Evolutionary conservation across 2,329 filamentous ascomycete species (phyloP), one percentile per base, ranked within the genome.

Genomic region (Xylaria multiplex): DNA sequence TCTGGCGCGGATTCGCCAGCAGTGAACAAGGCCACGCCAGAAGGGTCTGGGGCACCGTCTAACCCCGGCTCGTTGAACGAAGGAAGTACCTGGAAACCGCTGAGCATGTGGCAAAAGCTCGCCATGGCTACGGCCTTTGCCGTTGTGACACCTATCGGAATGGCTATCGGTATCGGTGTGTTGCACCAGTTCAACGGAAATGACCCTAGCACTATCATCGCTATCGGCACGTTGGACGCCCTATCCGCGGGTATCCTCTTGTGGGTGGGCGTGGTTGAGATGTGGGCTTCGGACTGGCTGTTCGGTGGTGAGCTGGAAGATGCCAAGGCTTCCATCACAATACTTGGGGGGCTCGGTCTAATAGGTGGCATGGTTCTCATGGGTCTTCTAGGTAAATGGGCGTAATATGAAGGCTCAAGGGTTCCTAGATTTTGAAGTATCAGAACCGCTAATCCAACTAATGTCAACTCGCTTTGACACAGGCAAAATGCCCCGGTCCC

Each of bases 251-350:
- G 91, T 32, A 92, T 95, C 50, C 81, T 94, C 37, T 80, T 91
- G n/a, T 94, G 91, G 90, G 91, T 93, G 1, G 90, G 90, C 1
- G 79, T 93, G 1, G 91, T 93, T 0, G 91, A 93, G 79, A 93
- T 94, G 90, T 90, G 89, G 87, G 90, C 90, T 2, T 81, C 85
- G 46, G 91, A 94, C 74, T 94, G 91, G 91, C 85, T 90, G 71
- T 79, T 87, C 72, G 81, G 81, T 1, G 85, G 84, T 19, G 86
- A 90, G 73, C 77, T 91, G 76, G 77, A 84, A 16, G 78, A 85
- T 35, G 84, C 88, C 0, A 76, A 83, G 0, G 43, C 83, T 1
- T 32, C 81, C 0, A 84, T 82, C 63, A 87, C 87, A 0, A 42
- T 75, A 0, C 76, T 85, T 8, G 89, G 84, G 0, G 77, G 86